Evolutionary conservation across 345 rosid genomes (phyloP).

Genomic region (Linum trigynum): DNA sequence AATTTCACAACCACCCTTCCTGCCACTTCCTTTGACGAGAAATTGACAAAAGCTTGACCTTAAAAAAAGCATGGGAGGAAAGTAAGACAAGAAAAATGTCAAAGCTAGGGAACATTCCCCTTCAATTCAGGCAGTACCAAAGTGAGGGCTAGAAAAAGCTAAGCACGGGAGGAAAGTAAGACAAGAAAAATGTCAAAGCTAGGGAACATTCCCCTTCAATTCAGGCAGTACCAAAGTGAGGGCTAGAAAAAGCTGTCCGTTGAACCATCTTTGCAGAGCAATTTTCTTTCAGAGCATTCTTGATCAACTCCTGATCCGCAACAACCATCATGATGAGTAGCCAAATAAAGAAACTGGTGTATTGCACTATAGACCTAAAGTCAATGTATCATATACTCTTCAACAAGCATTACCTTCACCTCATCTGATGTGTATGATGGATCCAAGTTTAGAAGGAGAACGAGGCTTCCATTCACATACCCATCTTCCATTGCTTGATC

Average conservation of each 20-base stretch:
- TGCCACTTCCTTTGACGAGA: slow-evolving; percentile 56
- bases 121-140: slow-evolving; percentile 11
- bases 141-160: neutral
- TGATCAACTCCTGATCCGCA: slow-evolving; percentile 47
- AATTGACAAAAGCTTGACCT: slow-evolving; percentile 77
- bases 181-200: neutral
- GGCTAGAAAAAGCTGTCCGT: slow-evolving; percentile 33
- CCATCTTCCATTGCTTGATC: slow-evolving; percentile 53
- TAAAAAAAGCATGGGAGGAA: slow-evolving; percentile 10
- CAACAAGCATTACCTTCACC: slow-evolving; percentile 50
- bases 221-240: slow-evolving; percentile 44
- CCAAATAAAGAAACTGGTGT: neutral
- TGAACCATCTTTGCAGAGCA: slow-evolving; percentile 65
- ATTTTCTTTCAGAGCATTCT: slow-evolving; percentile 48
- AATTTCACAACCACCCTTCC: slow-evolving; percentile 39
- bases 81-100: neutral
- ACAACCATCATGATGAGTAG: neutral
- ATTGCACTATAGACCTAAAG: neutral
- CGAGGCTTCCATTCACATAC: slow-evolving; percentile 40
- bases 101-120: neutral
- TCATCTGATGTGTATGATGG: slow-evolving; percentile 53
- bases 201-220: neutral
- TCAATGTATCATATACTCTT: neutral
- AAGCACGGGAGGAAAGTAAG: neutral
- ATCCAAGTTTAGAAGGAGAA: slow-evolving; percentile 68